A percentile compares a stretch with the other conserved stretches of the same genome.
phyloP scores from a whole-genome alignment of 108 stramenopile species.

The Parmales sp. region DNA sequence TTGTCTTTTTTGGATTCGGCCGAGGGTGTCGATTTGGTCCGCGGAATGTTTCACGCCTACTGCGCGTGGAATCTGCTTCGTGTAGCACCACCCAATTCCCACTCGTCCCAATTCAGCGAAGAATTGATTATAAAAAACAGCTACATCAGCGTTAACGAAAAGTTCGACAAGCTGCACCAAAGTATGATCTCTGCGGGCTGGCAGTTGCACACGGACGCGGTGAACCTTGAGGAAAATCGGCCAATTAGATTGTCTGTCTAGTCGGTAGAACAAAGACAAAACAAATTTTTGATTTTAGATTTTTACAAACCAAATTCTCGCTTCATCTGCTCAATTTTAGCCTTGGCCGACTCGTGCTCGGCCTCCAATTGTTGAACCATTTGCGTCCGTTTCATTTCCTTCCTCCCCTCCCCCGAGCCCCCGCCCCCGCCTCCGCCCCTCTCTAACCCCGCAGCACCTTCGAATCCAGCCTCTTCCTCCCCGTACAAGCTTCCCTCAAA shows the following conservation, averaged over 20 bases:
- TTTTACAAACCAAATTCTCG: background rate
- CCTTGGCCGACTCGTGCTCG: background rate
- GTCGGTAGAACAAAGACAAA: too few relatives aligned
- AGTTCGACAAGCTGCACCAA: too few relatives aligned
- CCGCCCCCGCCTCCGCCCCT: background rate
- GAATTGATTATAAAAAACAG: too few relatives aligned
- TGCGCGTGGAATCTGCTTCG: too few relatives aligned
- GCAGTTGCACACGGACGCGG: too few relatives aligned
- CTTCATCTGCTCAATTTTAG: background rate
- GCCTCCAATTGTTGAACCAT: background rate
- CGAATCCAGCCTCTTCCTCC: background rate
- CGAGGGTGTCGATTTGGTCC: slow-evolving; percentile 41
- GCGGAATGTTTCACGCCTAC: slow-evolving; percentile 61
- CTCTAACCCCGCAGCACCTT: background rate
- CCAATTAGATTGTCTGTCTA: too few relatives aligned
- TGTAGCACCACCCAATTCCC: too few relatives aligned
- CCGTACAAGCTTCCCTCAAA: background rate
- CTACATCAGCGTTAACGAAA: too few relatives aligned
- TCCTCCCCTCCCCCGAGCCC: background rate
- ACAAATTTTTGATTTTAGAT: too few relatives aligned
- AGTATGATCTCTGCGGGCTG: too few relatives aligned
- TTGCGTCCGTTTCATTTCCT: background rate
- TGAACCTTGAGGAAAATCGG: too few relatives aligned
- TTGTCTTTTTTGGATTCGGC: slow-evolving; percentile 41
- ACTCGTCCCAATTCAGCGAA: too few relatives aligned